These are phyloP conservation scores for Seminavis robusta DNA, from an alignment of 108 stramenopile genomes.

Conservation along the genomic window DNA sequence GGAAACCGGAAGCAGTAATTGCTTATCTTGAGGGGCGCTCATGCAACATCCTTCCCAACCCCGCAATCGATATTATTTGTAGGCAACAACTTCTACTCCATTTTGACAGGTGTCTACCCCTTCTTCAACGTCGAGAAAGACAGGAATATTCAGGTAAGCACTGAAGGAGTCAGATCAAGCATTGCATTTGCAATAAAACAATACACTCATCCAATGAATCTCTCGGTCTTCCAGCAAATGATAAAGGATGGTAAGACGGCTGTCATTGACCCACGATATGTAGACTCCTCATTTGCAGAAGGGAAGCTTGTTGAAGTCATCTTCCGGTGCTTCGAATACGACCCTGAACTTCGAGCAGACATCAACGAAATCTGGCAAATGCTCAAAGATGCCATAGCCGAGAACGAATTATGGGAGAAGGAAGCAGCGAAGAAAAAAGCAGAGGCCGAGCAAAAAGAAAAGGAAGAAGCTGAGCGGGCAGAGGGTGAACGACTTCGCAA, in stretches of 20 bases:
- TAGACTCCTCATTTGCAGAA: conserved; percentile 29
- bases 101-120: conserved; percentile 27
- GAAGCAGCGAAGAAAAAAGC: no score
- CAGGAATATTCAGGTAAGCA: background rate
- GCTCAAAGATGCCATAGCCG: background rate
- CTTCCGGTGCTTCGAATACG: conserved; percentile 26
- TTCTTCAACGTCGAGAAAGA: conserved; percentile 22
- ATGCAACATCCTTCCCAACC: no score
- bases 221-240: conserved; percentile 1
- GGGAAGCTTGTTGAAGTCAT: conserved; percentile 31
- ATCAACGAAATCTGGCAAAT: conserved; percentile 13
- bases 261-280: conserved; percentile 32
- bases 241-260: conserved; percentile 23
- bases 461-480: background rate
- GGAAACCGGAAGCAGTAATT: no score
- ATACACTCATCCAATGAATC: background rate
- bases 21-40: no score
- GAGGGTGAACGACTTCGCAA: background rate
- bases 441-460: background rate
- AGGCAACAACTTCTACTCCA: conserved; percentile 48
- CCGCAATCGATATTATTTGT: conserved; percentile 6
- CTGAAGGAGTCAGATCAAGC: background rate
- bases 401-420: no score
- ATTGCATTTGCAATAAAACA: background rate
- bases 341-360: conserved; percentile 39